Base-by-base conservation (phyloP, 805 yeast species). In the Ogataea pilisensis region DNA sequence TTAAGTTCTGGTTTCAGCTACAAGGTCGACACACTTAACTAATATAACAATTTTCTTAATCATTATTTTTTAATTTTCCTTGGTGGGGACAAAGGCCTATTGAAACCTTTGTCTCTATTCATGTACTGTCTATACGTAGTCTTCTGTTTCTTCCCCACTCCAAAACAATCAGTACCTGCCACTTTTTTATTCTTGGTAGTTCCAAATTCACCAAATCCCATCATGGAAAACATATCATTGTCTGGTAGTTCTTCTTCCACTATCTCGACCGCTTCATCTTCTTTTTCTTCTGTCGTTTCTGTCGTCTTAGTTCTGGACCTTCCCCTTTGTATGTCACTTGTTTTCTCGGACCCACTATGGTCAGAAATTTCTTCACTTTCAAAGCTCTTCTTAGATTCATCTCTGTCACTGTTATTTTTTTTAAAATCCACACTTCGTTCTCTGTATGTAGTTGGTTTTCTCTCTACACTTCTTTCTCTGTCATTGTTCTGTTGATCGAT, bases 151-250 rank as follows among this genome's bases (percentile, higher is more conserved):
- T 62, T 63, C 2, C 59, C 62, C 0, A 65, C 63, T 1, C 78
- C 80, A 21, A 54, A 59, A 16, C 72, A 73, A 39, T 68, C 66
- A 3, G 72, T 58, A 2, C 78, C 80, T 28, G 58, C 58, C 5
- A 78, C 83, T 34, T 75, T 74, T 47, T 76, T 75, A 31, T 77
- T 74, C 54, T 79, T 79, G 5, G 85, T 78, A 2, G 76, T 54
- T 1, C 66, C 71, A 55, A 79, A 78, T 1, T 74, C 72, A 2
- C 69, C 64, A 50, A 79, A 78, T 5, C 86, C 86, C 82, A 80
- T 77, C 36, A 78, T 39, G 39, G 66, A 58, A 47, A 65, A 58
- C 69, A 75, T 61, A 24, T 61, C 53, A 16, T 48, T 60, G 2
- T 47, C 46, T 4, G 53, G 56, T 2, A 42, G 43, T 25, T 27